Conservation (phyloP, 192 early-diverging fungal species). For the Coemansia sp. region DNA sequence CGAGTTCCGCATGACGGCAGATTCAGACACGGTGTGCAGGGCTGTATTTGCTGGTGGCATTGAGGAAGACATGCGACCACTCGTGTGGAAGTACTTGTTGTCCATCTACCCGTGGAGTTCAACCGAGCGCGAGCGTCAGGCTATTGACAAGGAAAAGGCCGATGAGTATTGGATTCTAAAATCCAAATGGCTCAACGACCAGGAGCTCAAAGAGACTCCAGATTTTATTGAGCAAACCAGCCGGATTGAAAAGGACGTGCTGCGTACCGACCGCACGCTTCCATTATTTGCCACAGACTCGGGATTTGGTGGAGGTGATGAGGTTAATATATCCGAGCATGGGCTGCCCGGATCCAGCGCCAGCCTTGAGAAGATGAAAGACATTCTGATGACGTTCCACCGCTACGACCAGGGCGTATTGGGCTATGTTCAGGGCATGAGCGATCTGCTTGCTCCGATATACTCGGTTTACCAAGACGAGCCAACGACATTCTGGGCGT, state of each 20-base stretch:
- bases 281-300: slow-evolving; percentile 77
- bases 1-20: slow-evolving; percentile 49
- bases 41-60: slow-evolving; percentile 77
- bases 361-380: slow-evolving; percentile 84
- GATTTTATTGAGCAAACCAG: slow-evolving; percentile 72
- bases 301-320: slow-evolving; percentile 53
- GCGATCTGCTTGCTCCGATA: slow-evolving; percentile 87
- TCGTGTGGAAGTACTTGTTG: slow-evolving; percentile 90
- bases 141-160: slow-evolving; percentile 57
- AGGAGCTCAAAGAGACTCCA: slow-evolving; percentile 56
- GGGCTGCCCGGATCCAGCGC: slow-evolving; percentile 64
- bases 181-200: slow-evolving; percentile 63
- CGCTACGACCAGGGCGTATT: slow-evolving; percentile 64
- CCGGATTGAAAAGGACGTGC: slow-evolving; percentile 92
- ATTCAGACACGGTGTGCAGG: slow-evolving; percentile 56
- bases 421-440: slow-evolving; percentile 98
- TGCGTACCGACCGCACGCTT: slow-evolving; percentile 89
- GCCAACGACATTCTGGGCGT: slow-evolving; percentile 91
- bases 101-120: slow-evolving; percentile 83
- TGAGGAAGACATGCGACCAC: slow-evolving; percentile 72
- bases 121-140: slow-evolving; percentile 68
- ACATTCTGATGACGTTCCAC: slow-evolving; percentile 91
- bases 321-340: slow-evolving; percentile 22
- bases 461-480: slow-evolving; percentile 88
- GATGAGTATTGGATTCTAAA: slow-evolving; percentile 67